Conservation (phyloP, 2,329 filamentous ascomycete genomes). For the Colletotrichum sp. region DNA sequence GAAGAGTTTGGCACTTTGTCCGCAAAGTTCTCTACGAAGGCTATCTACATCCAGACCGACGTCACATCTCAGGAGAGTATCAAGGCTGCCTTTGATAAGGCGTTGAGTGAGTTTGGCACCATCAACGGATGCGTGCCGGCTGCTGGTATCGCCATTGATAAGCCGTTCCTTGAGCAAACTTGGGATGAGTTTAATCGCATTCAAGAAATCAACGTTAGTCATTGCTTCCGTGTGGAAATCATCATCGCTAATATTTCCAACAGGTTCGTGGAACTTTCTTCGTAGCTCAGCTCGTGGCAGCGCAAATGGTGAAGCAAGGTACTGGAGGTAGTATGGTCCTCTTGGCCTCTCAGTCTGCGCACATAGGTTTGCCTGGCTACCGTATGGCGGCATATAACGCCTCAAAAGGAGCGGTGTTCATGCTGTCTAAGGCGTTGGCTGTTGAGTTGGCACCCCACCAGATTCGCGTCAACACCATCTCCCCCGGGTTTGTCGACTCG, state of each 20-base stretch:
- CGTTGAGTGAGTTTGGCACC: constrained; percentile 27
- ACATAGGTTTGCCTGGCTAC: constrained; percentile 39
- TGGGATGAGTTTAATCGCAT: constrained; percentile 46
- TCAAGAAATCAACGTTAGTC: constrained; percentile 45
- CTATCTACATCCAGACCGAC: constrained; percentile 30
- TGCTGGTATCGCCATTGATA: constrained; percentile 46
- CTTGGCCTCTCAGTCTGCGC: constrained; percentile 41
- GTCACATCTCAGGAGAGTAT: constrained; percentile 35
- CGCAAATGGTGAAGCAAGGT: constrained; percentile 43
- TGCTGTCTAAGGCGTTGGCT: constrained; percentile 42
- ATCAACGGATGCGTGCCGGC: constrained; percentile 37
- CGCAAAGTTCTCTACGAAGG: neutral
- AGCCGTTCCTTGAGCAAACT: constrained; percentile 47
- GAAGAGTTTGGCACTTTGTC: constrained; percentile 29
- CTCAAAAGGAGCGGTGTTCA: constrained; percentile 45
- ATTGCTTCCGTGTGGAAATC: neutral
- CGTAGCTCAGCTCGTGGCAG: constrained; percentile 39
- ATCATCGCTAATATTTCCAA: neutral
- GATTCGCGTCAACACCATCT: constrained; percentile 43
- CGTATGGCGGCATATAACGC: constrained; percentile 47
- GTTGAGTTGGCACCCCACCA: constrained; percentile 40
- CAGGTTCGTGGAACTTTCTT: constrained; percentile 48
- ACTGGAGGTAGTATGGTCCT: constrained; percentile 43
- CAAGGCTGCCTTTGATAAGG: constrained; percentile 26
- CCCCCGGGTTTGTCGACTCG: constrained; percentile 41